Evolutionary conservation across 192 early-diverging fungal species (phyloP).

Genomic region (Coemansia sp.): DNA sequence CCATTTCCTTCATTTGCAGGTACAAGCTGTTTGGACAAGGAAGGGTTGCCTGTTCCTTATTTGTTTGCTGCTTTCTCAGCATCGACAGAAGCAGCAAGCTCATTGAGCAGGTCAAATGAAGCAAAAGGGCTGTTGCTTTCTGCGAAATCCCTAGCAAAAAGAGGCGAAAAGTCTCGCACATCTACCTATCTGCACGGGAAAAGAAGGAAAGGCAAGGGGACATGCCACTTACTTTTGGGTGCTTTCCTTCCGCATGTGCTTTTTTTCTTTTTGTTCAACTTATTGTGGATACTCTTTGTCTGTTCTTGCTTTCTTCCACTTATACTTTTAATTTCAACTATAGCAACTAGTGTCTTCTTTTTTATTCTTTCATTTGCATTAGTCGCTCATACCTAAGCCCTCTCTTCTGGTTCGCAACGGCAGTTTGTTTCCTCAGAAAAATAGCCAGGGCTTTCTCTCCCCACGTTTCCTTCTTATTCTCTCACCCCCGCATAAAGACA

Average conservation of each 20-base stretch:
- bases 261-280: constrained; percentile 3
- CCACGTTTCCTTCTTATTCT: constrained; percentile 5
- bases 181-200: not conserved
- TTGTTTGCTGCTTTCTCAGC: no score
- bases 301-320: not conserved
- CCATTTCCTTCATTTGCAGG: no score
- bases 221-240: constrained; percentile 1
- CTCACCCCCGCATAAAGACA: not conserved
- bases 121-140: not conserved
- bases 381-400: not conserved
- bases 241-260: constrained; percentile 11
- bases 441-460: not conserved
- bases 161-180: not conserved
- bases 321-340: constrained; percentile 4
- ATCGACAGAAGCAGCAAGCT: no score
- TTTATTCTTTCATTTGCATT: constrained; percentile 5
- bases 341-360: not conserved
- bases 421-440: constrained; percentile 1
- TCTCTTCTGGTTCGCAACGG: not conserved
- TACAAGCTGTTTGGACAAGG: no score
- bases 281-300: not conserved
- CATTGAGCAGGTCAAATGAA: no score
- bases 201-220: not conserved
- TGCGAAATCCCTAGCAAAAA: not conserved
- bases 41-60: no score